Conservation (phyloP, 305 asterid genomes). For the Plantago rigida region DNA sequence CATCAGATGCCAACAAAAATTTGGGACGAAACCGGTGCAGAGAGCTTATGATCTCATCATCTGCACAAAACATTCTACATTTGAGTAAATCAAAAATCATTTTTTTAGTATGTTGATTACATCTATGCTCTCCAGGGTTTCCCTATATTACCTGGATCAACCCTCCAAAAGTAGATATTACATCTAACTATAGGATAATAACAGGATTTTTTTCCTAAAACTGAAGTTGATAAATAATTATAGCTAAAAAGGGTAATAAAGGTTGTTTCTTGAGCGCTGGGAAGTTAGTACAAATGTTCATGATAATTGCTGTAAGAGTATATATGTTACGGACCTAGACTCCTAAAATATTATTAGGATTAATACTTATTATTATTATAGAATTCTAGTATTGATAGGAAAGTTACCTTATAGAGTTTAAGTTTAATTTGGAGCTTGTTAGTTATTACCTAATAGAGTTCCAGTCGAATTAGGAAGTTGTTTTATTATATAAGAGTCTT, state of each 20-base stretch:
- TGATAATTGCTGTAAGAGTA: neutral
- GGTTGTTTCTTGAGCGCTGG: neutral
- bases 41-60: conserved; percentile 59
- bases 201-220: too few relatives aligned
- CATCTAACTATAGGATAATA: neutral
- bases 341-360: too few relatives aligned
- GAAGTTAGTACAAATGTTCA: neutral
- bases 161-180: neutral
- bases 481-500: too few relatives aligned
- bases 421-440: too few relatives aligned
- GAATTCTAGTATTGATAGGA: too few relatives aligned
- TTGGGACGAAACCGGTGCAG: conserved; percentile 78
- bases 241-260: neutral
- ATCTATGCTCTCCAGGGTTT: neutral
- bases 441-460: too few relatives aligned
- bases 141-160: neutral
- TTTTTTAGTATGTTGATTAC: neutral
- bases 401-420: too few relatives aligned
- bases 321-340: too few relatives aligned
- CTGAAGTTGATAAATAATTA: neutral
- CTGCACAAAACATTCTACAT: conserved; percentile 44
- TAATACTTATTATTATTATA: too few relatives aligned
- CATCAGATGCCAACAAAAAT: conserved; percentile 39
- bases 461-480: too few relatives aligned
- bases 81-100: conserved; percentile 21